Conservation (phyloP, 2,329 filamentous ascomycete species). For the Lachnellula hyalina region DNA sequence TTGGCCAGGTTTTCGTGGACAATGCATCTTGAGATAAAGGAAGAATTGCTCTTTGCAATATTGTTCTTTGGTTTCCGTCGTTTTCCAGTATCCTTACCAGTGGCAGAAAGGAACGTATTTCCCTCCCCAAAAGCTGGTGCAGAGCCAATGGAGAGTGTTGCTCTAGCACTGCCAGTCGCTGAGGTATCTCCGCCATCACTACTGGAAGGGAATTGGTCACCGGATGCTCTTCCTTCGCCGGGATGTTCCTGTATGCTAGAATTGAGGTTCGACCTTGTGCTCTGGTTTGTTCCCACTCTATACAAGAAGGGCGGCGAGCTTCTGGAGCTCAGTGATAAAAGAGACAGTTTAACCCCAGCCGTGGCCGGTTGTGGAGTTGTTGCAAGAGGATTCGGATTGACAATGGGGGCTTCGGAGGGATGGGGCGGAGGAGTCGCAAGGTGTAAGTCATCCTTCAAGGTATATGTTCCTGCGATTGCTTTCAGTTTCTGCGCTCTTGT, state of each 20-base stretch:
- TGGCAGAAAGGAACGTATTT: conserved; percentile 65
- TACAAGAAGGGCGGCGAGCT: conserved; percentile 46
- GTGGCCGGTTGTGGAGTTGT: conserved; percentile 81
- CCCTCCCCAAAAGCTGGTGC: conserved; percentile 78
- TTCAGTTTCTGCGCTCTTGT: conserved; percentile 9
- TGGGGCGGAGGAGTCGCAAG: conserved; percentile 93
- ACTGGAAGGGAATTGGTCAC: conserved; percentile 53
- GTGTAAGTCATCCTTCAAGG: conserved; percentile 83
- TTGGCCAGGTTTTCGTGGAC: conserved; percentile 77
- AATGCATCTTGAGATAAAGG: conserved; percentile 95
- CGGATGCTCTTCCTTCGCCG: conserved; percentile 54
- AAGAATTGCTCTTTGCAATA: conserved; percentile 97
- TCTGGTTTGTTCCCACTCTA: conserved; percentile 47
- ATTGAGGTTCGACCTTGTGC: conserved; percentile 40
- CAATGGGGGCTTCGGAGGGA: conserved; percentile 81
- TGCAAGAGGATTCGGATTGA: conserved; percentile 86
- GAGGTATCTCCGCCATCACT: conserved; percentile 50
- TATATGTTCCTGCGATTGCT: conserved; percentile 66
- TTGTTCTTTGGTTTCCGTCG: conserved; percentile 94
- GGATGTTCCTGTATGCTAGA: conserved; percentile 57
- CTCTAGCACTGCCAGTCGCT: conserved; percentile 38
- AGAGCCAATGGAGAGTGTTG: conserved; percentile 27
- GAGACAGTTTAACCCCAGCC: conserved; percentile 75
- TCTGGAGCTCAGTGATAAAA: conserved; percentile 44
- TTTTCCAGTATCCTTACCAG: conserved; percentile 70